Percentiles rank a stretch among this genome's conserved stretches.
Evolutionary conservation across 495 filamentous ascomycete species (phyloP).

Genomic region (Schizothecium vesticola): DNA sequence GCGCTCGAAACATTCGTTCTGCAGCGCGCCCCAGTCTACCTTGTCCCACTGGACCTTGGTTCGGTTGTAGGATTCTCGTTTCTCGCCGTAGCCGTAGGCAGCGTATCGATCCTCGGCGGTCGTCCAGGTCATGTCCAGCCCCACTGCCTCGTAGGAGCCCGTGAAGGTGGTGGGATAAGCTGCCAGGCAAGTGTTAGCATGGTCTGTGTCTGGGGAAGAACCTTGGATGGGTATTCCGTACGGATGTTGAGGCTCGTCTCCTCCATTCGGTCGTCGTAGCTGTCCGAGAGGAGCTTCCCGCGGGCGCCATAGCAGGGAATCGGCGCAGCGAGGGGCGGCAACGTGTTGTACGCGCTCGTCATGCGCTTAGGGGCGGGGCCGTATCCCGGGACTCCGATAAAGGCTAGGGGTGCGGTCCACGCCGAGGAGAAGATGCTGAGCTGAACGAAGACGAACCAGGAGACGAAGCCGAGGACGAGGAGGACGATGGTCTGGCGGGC

Average conservation of each 20-base stretch:
- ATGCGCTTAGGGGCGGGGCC: slow-evolving; percentile 18
- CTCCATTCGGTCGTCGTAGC: slow-evolving; percentile 26
- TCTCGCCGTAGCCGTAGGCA: slow-evolving; percentile 29
- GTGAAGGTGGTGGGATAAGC: slow-evolving; percentile 27
- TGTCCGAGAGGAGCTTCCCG: slow-evolving; percentile 23
- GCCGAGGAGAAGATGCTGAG: slow-evolving; percentile 11
- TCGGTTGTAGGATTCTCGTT: slow-evolving; percentile 20
- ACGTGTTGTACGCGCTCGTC: slow-evolving; percentile 19
- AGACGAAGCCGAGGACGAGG: slow-evolving; percentile 11
- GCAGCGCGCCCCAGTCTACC: slow-evolving; percentile 71
- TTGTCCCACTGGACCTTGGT: slow-evolving; percentile 65
- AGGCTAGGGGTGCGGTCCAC: slow-evolving; percentile 3
- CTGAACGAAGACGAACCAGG: slow-evolving; percentile 19
- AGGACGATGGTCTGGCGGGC: slow-evolving; percentile 21
- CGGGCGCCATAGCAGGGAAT: slow-evolving; percentile 27
- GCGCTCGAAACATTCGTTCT: slow-evolving; percentile 59
- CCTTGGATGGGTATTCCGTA: slow-evolving; percentile 7
- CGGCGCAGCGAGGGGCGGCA: slow-evolving; percentile 20
- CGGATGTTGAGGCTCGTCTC: slow-evolving; percentile 19
- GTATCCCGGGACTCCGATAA: slow-evolving; percentile 11
- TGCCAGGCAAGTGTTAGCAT: slow-evolving; percentile 16
- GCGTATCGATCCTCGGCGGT: slow-evolving; percentile 26
- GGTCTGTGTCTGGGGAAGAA: not conserved
- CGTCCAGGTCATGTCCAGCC: slow-evolving; percentile 26
- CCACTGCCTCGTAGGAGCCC: slow-evolving; percentile 28